phyloP scores from a whole-genome alignment of 257 asterid species.

The Rauvolfia tetraphylla region DNA sequence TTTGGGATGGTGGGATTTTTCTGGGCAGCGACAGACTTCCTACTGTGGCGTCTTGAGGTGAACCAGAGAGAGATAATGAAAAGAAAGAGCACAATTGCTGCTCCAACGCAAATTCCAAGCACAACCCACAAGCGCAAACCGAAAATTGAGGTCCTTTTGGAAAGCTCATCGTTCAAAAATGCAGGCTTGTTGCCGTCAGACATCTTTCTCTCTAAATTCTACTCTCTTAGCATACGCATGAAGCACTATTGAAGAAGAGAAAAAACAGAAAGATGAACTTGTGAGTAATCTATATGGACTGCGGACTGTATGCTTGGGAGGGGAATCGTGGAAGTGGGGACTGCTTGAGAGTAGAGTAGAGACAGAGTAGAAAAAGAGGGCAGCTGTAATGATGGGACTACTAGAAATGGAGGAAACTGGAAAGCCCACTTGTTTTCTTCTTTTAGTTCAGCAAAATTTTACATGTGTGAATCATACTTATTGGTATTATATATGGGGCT shows the following conservation, averaged over 20 bases:
- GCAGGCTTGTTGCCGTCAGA: slow-evolving; percentile 42
- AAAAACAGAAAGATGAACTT: slow-evolving; percentile 5
- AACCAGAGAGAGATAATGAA: slow-evolving; percentile 73
- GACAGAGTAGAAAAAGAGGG: slow-evolving; percentile 7
- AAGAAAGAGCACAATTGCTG: slow-evolving; percentile 59
- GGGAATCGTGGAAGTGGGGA: slow-evolving; percentile 23
- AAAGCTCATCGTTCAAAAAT: slow-evolving; percentile 53
- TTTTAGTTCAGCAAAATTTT: background rate
- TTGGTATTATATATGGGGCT: background rate
- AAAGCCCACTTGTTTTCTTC: slow-evolving; percentile 26
- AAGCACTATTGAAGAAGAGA: slow-evolving; percentile 13
- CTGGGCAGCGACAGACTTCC: slow-evolving; percentile 32
- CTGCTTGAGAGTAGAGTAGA: slow-evolving; percentile 1
- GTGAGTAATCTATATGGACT: slow-evolving; percentile 10
- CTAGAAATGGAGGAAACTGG: slow-evolving; percentile 29
- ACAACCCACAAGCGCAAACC: slow-evolving; percentile 80
- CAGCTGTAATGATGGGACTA: slow-evolving; percentile 62
- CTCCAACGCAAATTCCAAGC: slow-evolving; percentile 81
- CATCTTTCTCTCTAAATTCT: slow-evolving; percentile 27
- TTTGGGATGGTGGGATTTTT: slow-evolving; percentile 49
- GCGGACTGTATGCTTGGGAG: slow-evolving; percentile 15
- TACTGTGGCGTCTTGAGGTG: slow-evolving; percentile 46
- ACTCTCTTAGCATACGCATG: slow-evolving; percentile 11
- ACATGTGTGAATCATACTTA: background rate
- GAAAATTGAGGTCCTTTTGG: slow-evolving; percentile 65